A percentile compares a stretch with the other conserved stretches of the same genome.
phyloP scores from a whole-genome alignment of 139 green algal genomes.

The Microglena sp. region DNA sequence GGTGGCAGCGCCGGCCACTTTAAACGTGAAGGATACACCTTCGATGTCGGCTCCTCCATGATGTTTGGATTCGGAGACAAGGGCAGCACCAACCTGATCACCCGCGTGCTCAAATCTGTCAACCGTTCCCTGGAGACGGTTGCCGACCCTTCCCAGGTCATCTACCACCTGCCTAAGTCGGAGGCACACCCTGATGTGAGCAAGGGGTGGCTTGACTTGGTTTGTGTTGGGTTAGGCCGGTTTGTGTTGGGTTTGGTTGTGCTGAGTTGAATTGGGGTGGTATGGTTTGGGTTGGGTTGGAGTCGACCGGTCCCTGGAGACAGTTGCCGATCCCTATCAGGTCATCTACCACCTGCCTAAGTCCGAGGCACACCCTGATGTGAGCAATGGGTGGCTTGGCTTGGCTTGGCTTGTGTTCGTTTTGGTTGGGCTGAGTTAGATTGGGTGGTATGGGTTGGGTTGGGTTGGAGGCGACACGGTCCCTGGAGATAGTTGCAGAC shows the following conservation, averaged over 20 bases:
- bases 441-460: too few relatives aligned
- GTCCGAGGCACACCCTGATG: not conserved
- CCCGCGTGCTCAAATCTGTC: constrained; percentile 68
- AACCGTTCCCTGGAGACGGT: constrained; percentile 75
- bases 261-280: too few relatives aligned
- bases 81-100: constrained; percentile 94
- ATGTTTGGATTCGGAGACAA: constrained; percentile 94
- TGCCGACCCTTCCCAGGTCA: constrained; percentile 61
- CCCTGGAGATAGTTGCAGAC: constrained; percentile 78
- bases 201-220: too few relatives aligned
- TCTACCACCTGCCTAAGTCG: not conserved
- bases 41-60: constrained; percentile 92
- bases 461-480: too few relatives aligned
- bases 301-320: not conserved
- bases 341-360: constrained; percentile 12
- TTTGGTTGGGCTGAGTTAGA: too few relatives aligned
- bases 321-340: not conserved
- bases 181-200: not conserved
- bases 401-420: too few relatives aligned
- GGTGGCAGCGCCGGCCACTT: constrained; percentile 83
- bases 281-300: not conserved
- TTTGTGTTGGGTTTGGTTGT: too few relatives aligned
- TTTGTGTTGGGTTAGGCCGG: too few relatives aligned
- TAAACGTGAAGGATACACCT: constrained; percentile 84
- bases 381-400: not conserved